Percentiles rank a stretch among this genome's conserved stretches.
These are phyloP conservation scores for Ophiostoma novo-ulmi DNA, from an alignment of 2,329 filamentous ascomycete species.

Conservation along the genomic window DNA sequence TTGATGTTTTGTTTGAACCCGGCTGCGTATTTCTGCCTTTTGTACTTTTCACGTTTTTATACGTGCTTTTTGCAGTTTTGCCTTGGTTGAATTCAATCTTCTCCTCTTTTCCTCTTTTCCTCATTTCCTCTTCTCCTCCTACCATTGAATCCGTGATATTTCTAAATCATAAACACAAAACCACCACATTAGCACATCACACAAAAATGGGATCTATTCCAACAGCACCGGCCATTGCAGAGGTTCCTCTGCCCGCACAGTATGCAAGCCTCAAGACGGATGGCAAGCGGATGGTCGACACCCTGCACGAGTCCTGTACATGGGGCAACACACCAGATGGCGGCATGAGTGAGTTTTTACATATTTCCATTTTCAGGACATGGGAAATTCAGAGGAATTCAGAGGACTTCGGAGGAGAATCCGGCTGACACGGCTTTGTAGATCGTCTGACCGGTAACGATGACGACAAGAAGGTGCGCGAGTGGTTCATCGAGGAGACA, in stretches of 20 bases:
- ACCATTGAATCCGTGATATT: background rate
- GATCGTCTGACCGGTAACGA: constrained; percentile 64
- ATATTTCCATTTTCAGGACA: background rate
- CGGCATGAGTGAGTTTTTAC: constrained; percentile 23
- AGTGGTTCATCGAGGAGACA: constrained; percentile 68
- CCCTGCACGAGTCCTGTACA: constrained; percentile 23
- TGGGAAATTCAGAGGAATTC: no score
- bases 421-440: background rate
- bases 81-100: background rate
- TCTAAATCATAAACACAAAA: background rate
- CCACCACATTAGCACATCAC: background rate
- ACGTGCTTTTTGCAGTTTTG: background rate
- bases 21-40: background rate
- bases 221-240: background rate
- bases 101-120: background rate
- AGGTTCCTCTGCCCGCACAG: constrained; percentile 4
- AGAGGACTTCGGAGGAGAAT: background rate
- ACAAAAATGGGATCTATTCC: constrained; percentile 23
- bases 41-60: background rate
- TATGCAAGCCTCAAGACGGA: constrained; percentile 23
- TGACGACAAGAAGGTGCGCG: constrained; percentile 63
- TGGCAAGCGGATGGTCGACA: constrained; percentile 24
- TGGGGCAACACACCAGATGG: constrained; percentile 27
- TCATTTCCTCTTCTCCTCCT: background rate
- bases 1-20: background rate